phyloP scores from a whole-genome alignment of 2,329 filamentous ascomycete species.

The Fusarium sp. region DNA sequence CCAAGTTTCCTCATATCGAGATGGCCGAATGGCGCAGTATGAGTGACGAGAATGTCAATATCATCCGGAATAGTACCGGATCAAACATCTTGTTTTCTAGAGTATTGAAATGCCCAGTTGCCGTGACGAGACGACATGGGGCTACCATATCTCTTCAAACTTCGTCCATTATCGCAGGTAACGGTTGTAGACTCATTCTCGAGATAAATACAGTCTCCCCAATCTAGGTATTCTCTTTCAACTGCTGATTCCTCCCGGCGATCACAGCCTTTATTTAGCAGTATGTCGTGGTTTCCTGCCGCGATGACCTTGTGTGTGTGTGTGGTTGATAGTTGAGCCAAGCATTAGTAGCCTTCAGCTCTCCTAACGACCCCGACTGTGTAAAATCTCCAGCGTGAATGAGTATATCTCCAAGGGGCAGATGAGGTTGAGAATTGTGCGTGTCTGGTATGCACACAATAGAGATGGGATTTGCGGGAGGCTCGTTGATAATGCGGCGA shows the following conservation, averaged over 20 bases:
- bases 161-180: constrained; percentile 41
- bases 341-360: constrained; percentile 51
- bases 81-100: constrained; percentile 44
- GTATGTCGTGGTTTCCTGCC: constrained; percentile 58
- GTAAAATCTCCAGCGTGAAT: constrained; percentile 62
- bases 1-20: constrained; percentile 49
- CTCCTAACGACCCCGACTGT: constrained; percentile 52
- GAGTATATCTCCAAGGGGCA: constrained; percentile 56
- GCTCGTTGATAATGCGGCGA: not conserved
- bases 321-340: constrained; percentile 56
- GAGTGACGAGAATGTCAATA: constrained; percentile 53
- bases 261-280: constrained; percentile 39
- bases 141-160: constrained; percentile 44
- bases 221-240: constrained; percentile 28
- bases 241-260: not conserved
- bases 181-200: constrained; percentile 31
- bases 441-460: constrained; percentile 58
- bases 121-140: constrained; percentile 47
- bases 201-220: constrained; percentile 42
- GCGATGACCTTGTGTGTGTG: constrained; percentile 54
- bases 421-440: constrained; percentile 49
- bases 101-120: constrained; percentile 56
- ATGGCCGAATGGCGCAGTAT: constrained; percentile 50
- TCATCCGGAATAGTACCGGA: constrained; percentile 32
- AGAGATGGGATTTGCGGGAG: constrained; percentile 19